Evolutionary conservation across 495 filamentous ascomycete species (phyloP), one percentile per base, ranked within the genome.

Genomic region (Annulohypoxylon moriforme): DNA sequence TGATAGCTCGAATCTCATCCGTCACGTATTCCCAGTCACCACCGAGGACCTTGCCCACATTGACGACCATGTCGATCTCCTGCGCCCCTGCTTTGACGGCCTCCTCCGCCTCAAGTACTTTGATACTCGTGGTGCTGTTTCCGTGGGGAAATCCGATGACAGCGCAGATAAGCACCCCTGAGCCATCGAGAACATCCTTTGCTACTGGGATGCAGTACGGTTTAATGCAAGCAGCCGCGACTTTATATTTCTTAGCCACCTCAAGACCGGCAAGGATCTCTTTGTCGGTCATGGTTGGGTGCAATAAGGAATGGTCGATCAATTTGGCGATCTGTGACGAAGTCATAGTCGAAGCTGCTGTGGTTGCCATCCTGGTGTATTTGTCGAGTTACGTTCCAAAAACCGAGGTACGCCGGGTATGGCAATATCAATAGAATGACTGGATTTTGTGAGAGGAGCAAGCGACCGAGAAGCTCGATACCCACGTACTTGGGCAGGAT

Each of bases 51-150:
- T 89, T 88, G n/a, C 78, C 88, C 6, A 89, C 69, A 49, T 89
- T 89, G 44, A 89, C 81, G 3, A 89, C 85, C 85, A 89, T 86
- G 67, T 89, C 87, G 38, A 89, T 85, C 74, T 89, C 86, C 6
- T 72, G 65, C 2, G 83, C 86, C 14, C 86, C 86, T 0, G 80
- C 78, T 3, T 77, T 58, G 4, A 81, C 81, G 0, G 86, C 87
- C 2, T 83, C 82, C 4, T 69, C 75, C 11, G 84, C 86, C 64
- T 89, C 87, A 31, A 77, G 65, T 3, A 85, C 81, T 66, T 89
- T 89, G 60, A 85, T 84, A 34, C 79, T 71, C 1, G 84, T 86
- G 5, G 85, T 87, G 65, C 81, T 85, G 72, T 85, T 88, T 7
- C 87, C 87, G 73, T 87, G 84, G 0, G 88, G 87, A 67, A 89